Percentiles rank a stretch among this genome's conserved stretches.
Evolutionary conservation across 2,329 filamentous ascomycete genomes (phyloP).

Genomic region (Pseudocercospora fijiensis): DNA sequence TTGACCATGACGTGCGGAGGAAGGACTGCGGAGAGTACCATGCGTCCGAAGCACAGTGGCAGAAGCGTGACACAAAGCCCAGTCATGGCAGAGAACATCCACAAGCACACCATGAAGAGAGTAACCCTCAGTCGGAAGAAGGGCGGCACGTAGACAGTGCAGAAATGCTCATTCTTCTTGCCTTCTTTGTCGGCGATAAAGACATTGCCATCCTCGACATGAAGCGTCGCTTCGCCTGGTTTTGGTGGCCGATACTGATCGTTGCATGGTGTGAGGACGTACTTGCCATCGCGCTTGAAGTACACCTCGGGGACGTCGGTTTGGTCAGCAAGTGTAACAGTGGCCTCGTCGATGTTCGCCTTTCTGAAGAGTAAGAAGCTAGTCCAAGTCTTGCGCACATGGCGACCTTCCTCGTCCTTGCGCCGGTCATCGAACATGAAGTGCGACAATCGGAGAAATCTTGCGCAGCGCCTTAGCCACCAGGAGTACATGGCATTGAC

Average conservation of each 20-base stretch:
- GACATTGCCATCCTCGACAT: conserved; percentile 63
- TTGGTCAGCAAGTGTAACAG: background rate
- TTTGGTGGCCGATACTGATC: conserved; percentile 95
- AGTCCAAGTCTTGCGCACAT: conserved; percentile 34
- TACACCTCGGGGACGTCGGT: conserved; percentile 39
- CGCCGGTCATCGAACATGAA: conserved; percentile 87
- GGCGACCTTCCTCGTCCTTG: conserved; percentile 75
- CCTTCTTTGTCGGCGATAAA: conserved; percentile 36
- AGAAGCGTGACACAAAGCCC: conserved; percentile 83
- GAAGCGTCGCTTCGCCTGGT: conserved; percentile 74
- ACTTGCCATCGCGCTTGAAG: conserved; percentile 71
- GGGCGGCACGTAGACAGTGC: conserved; percentile 71
- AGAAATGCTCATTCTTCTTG: conserved; percentile 48
- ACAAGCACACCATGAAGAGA: conserved; percentile 84
- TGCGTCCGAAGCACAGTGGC: conserved; percentile 80
- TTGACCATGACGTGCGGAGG: conserved; percentile 75
- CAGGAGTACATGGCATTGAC: conserved; percentile 85
- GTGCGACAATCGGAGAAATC: conserved; percentile 76
- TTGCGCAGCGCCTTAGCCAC: conserved; percentile 91
- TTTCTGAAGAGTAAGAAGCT: conserved; percentile 25
- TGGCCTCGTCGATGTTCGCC: conserved; percentile 12
- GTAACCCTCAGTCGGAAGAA: conserved; percentile 77
- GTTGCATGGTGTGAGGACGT: conserved; percentile 88
- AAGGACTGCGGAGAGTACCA: conserved; percentile 70
- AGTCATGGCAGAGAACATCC: conserved; percentile 86